A percentile compares a stretch with the other conserved stretches of the same genome.
Evolutionary conservation across 176 grass and related monocot species (phyloP).

Genomic region (Cocos nucifera): DNA sequence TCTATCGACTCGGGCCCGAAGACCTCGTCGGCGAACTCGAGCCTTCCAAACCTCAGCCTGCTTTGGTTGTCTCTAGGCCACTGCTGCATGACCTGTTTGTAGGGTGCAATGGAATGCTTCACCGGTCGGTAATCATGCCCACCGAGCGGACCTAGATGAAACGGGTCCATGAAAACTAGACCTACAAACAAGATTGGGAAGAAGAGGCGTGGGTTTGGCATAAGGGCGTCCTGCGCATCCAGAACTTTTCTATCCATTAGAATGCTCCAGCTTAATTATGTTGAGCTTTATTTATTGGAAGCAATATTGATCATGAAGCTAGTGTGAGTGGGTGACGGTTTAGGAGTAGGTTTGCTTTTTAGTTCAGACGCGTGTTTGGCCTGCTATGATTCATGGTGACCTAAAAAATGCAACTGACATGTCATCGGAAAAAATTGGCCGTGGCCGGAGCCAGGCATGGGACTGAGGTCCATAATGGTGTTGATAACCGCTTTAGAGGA

Average conservation of each 20-base stretch:
- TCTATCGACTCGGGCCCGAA: conserved; percentile 91
- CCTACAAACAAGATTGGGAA: conserved; percentile 44
- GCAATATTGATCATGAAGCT: conserved; percentile 23
- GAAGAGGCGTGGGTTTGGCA: conserved; percentile 52
- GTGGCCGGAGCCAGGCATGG: no score
- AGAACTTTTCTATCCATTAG: conserved; percentile 25
- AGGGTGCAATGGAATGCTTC: conserved; percentile 58
- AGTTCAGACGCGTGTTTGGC: conserved; percentile 19
- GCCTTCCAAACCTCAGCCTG: conserved; percentile 50
- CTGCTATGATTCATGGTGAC: no score
- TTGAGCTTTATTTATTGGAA: not conserved
- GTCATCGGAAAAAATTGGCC: no score
- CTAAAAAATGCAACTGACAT: no score
- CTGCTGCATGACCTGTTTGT: conserved; percentile 51
- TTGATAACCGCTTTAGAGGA: no score
- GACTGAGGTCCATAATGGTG: no score
- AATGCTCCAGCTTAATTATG: not conserved
- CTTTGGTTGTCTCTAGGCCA: conserved; percentile 73
- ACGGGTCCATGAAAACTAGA: conserved; percentile 59
- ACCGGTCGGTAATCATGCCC: conserved; percentile 60
- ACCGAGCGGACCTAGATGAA: conserved; percentile 46
- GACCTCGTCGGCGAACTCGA: conserved; percentile 70
- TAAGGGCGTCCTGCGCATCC: conserved; percentile 36
- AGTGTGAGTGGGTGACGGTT: conserved; percentile 46
- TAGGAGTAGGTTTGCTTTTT: conserved; percentile 49